phyloP scores from a whole-genome alignment of 352 stramenopile genomes.

The Pythium diclinum region DNA sequence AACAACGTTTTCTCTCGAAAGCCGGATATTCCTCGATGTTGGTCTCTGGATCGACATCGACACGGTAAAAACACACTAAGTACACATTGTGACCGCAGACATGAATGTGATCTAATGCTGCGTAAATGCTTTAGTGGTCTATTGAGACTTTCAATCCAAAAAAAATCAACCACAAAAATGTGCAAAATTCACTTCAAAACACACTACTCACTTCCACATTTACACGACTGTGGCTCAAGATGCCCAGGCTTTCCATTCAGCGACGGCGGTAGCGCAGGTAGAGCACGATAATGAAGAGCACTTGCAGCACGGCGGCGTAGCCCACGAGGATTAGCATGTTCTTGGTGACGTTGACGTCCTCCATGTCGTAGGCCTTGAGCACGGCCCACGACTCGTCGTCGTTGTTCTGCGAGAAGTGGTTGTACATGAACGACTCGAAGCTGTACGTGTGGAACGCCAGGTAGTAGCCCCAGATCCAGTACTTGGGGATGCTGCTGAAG shows the following conservation, averaged over 20 bases:
- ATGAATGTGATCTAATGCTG: too few species aligned
- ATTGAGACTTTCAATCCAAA: conserved; percentile 7
- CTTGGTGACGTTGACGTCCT: conserved; percentile 41
- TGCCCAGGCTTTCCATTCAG: neutral
- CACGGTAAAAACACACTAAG: too few species aligned
- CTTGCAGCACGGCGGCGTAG: conserved; percentile 50
- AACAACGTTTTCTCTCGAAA: too few species aligned
- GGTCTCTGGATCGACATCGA: too few species aligned
- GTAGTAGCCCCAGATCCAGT: conserved; percentile 86
- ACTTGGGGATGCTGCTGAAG: conserved; percentile 51
- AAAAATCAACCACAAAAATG: neutral
- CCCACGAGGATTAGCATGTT: conserved; percentile 58
- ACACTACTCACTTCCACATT: neutral
- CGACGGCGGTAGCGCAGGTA: conserved; percentile 22
- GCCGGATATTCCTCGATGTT: too few species aligned
- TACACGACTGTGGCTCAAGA: neutral
- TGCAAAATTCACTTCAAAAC: neutral
- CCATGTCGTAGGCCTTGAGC: conserved; percentile 53
- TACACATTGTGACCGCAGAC: too few species aligned
- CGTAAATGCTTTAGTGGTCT: too few species aligned
- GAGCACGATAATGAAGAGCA: conserved; percentile 45
- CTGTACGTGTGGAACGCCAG: conserved; percentile 86
- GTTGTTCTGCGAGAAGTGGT: conserved; percentile 51
- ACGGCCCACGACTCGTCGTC: conserved; percentile 28
- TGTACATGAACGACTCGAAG: conserved; percentile 84